Evolutionary conservation across 2,329 filamentous ascomycete species (phyloP).

Genomic region (Alternaria atra): DNA sequence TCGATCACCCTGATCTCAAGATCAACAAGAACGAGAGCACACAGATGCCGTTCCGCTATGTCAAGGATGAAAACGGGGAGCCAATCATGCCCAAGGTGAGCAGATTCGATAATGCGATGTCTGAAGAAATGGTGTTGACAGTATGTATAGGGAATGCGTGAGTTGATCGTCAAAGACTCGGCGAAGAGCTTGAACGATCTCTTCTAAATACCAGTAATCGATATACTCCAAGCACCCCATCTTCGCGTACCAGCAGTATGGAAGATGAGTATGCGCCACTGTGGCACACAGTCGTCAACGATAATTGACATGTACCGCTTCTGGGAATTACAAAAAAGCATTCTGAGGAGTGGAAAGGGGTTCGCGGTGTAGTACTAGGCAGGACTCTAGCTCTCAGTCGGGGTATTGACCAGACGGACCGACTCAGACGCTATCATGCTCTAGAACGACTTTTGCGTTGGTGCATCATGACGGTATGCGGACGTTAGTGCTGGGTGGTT

Average conservation of each 20-base stretch:
- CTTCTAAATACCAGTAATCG: conserved; percentile 60
- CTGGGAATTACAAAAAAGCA: conserved; percentile 25
- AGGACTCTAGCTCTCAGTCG: conserved; percentile 17
- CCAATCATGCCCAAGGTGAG: conserved; percentile 91
- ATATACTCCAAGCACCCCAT: background rate
- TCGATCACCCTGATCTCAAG: conserved; percentile 88
- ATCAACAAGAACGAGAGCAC: conserved; percentile 93
- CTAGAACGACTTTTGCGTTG: conserved; percentile 1
- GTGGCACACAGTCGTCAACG: conserved; percentile 50
- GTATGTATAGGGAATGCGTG: conserved; percentile 80
- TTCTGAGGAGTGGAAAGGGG: conserved; percentile 13
- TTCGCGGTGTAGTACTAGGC: conserved; percentile 22
- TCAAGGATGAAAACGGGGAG: conserved; percentile 75
- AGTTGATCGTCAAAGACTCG: conserved; percentile 90
- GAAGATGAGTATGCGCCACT: conserved; percentile 42
- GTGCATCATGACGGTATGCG: background rate
- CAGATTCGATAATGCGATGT: conserved; percentile 17
- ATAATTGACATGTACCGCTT: conserved; percentile 25
- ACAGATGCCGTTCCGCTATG: conserved; percentile 98
- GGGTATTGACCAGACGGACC: conserved; percentile 14
- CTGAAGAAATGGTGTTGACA: conserved; percentile 34
- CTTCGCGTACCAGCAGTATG: conserved; percentile 11
- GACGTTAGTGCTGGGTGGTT: background rate
- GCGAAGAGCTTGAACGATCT: conserved; percentile 91
- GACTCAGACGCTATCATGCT: conserved; percentile 7